A percentile compares a stretch with the other conserved stretches of the same genome.
Evolutionary conservation across 1,284 basidiomycete species (phyloP).

Genomic region (Chondrostereum purpureum): DNA sequence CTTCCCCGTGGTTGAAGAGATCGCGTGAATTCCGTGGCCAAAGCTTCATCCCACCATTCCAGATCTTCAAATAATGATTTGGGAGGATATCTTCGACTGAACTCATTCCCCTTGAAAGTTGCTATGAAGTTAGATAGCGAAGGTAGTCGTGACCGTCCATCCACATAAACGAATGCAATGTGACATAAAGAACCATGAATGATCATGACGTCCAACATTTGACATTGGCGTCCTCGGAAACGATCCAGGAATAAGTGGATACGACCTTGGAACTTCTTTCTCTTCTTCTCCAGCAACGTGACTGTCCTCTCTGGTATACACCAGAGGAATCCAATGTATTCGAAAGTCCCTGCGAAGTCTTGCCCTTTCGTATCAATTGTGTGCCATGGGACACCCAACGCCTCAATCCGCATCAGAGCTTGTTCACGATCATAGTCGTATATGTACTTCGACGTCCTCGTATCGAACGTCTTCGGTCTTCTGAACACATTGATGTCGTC

Average conservation of each 20-base stretch:
- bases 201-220: background rate
- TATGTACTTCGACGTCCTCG: background rate
- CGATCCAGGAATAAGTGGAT: background rate
- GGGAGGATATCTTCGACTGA: slow-evolving; percentile 10
- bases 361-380: background rate
- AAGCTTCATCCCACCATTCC: slow-evolving; percentile 23
- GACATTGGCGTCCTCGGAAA: no score
- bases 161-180: slow-evolving; percentile 19
- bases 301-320: background rate
- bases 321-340: slow-evolving; percentile 7
- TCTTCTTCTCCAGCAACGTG: background rate
- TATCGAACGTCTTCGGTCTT: background rate
- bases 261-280: slow-evolving; percentile 1
- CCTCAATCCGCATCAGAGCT: background rate
- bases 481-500: slow-evolving; percentile 15
- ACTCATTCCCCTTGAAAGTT: slow-evolving; percentile 10
- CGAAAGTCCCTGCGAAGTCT: background rate
- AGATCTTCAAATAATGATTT: slow-evolving; percentile 17
- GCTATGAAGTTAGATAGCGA: slow-evolving; percentile 15
- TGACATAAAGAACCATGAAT: slow-evolving; percentile 21
- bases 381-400: slow-evolving; percentile 3
- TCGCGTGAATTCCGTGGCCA: background rate
- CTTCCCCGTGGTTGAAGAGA: slow-evolving; percentile 10
- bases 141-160: slow-evolving; percentile 16
- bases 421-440: background rate